phyloP scores from a whole-genome alignment of 441 rosid genomes.

The Hypseocharis bilobata region DNA sequence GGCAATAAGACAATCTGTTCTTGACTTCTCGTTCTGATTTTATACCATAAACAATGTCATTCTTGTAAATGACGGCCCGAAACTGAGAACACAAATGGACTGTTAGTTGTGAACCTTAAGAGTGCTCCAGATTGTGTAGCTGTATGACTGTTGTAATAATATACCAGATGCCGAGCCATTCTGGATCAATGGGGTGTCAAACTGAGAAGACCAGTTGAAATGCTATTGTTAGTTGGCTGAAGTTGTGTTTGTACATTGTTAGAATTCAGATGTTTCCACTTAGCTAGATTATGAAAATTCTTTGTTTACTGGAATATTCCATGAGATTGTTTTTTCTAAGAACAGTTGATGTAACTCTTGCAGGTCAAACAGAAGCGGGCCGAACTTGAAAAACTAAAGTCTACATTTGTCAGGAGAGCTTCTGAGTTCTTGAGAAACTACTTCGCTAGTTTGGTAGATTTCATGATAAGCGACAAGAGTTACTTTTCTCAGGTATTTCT shows the following conservation, averaged over 20 bases:
- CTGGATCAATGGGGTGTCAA: too few species aligned
- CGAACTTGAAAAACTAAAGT: constrained; percentile 71
- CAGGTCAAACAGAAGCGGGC: constrained; percentile 87
- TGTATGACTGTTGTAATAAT: too few species aligned
- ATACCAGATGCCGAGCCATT: too few species aligned
- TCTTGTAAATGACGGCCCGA: too few species aligned
- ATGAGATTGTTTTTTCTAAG: constrained; percentile 8
- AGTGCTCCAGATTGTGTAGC: too few species aligned
- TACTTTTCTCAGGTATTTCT: constrained; percentile 86
- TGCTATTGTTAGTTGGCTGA: background rate
- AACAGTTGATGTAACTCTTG: constrained; percentile 19
- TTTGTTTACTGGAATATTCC: background rate
- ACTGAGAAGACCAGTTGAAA: too few species aligned
- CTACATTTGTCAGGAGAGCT: constrained; percentile 83
- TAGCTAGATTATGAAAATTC: background rate
- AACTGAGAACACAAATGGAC: background rate
- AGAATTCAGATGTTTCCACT: background rate
- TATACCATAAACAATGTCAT: too few species aligned
- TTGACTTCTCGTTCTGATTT: too few species aligned
- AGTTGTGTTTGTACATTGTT: background rate
- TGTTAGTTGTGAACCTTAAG: background rate
- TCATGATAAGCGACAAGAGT: constrained; percentile 94
- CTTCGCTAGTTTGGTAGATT: constrained; percentile 96
- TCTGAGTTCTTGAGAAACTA: constrained; percentile 92
- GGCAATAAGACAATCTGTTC: too few species aligned